These are phyloP conservation scores for Bonia amplexicaulis DNA, from an alignment of 176 grass and related monocot species.

Conservation along the genomic window DNA sequence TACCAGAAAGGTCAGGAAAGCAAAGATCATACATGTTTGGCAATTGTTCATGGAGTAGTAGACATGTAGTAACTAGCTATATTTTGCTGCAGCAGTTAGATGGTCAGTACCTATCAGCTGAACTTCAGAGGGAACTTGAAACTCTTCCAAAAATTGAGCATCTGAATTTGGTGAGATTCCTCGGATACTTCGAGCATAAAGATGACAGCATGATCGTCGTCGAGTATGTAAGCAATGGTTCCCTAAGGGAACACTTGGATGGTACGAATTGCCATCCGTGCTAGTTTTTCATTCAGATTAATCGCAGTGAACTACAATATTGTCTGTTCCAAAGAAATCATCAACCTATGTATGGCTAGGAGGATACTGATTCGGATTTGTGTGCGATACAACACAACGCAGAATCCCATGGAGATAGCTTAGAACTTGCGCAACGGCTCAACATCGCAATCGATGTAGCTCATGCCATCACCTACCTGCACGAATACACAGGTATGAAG, in stretches of 20 bases:
- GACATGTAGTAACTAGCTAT: background rate
- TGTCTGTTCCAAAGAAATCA: too few relatives aligned
- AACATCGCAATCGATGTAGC: conserved; percentile 43
- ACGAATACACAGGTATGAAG: conserved; percentile 36
- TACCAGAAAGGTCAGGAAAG: conserved; percentile 23
- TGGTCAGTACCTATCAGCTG: background rate
- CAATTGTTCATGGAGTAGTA: background rate
- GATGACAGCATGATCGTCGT: background rate
- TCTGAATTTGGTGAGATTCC: conserved; percentile 27
- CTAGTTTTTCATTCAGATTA: background rate
- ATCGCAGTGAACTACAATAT: background rate
- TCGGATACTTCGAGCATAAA: conserved; percentile 18
- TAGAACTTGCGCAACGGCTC: conserved; percentile 44
- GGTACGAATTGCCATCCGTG: conserved; percentile 7
- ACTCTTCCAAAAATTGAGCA: conserved; percentile 38
- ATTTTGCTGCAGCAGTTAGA: conserved; percentile 11
- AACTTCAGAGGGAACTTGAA: conserved; percentile 29
- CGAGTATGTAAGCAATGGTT: conserved; percentile 38
- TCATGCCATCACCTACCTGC: conserved; percentile 43
- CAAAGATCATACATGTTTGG: background rate
- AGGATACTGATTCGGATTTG: background rate
- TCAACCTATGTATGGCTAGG: too few relatives aligned
- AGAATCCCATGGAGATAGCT: conserved; percentile 42
- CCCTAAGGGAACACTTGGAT: conserved; percentile 43
- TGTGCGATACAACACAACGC: background rate